Base-by-base conservation (phyloP, 371 early-diverging fungal species). In the Umbelopsis sp. region DNA sequence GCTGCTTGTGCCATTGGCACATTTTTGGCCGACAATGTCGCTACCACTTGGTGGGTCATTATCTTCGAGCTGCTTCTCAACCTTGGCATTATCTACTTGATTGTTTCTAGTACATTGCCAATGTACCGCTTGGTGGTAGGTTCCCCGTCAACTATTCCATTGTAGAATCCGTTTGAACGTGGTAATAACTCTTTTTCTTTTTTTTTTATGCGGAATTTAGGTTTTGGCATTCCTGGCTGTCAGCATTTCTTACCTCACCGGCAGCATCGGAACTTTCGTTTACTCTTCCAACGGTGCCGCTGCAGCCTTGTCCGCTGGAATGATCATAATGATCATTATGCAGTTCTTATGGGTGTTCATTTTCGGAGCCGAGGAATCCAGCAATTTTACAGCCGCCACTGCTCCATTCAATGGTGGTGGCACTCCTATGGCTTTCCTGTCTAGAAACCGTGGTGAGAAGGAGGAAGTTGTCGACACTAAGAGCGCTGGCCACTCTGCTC, bases 261-360 rank as follows among this genome's bases (percentile, higher is more conserved):
- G 44, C 32, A 74, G 78, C 66, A 73, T 81, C n/a, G 78, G 65
- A 24, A 51, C 75, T 8, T 52, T 37, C 18, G 50, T 76, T 37
- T 46, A 63, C n/a, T n/a, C 9, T 14, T 11, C 22, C 25, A 69
- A 62, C 18, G 69, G 69, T 11, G 78, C 76, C 8, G 70, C 76
- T 24, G 74, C 71, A 24, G 80, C 79, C 10, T 74, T 72, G 67
- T 71, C 74, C 48, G 76, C 83, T 38, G 83, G 83, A n/a, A 75
- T 76, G 46, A 76, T 77, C 37, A 72, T 82, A 29, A 57, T 82
- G 46, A 75, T 78, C 35, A 77, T 82, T n/a, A 67, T 77, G 35
- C 80, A 79, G 78, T 79, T 83, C 52, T 52, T 77, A 16, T 83
- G 83, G 83, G 75, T 83, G 14, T 75, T 80, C 66, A 66, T 80